phyloP scores from a whole-genome alignment of 257 asterid species.

The Fraxinus excelsior region DNA sequence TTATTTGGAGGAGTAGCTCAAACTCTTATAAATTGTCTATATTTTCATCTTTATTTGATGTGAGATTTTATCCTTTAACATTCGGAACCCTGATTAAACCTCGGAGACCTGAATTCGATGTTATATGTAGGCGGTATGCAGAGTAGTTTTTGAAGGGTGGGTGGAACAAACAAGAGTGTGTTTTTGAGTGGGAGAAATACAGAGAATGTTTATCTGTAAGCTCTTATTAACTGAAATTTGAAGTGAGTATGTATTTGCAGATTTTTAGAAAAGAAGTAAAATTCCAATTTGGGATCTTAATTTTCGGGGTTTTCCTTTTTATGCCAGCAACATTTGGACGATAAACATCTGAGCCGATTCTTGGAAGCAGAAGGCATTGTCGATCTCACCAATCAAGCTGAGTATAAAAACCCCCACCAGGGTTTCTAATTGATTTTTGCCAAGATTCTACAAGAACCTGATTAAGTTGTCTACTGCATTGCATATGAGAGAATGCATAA shows the following conservation, averaged over 20 bases:
- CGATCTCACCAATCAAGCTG: constrained; percentile 46
- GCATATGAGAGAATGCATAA: not conserved
- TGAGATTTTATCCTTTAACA: too few relatives aligned
- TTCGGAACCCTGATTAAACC: constrained; percentile 23
- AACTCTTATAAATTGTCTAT: too few relatives aligned
- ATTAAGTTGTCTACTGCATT: not conserved
- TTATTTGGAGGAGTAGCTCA: too few relatives aligned
- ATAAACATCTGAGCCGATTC: constrained; percentile 80
- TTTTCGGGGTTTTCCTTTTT: not conserved
- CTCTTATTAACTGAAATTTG: constrained; percentile 11
- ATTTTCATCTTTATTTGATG: too few relatives aligned
- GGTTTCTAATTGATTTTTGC: constrained; percentile 36
- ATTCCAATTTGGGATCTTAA: not conserved
- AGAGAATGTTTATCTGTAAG: constrained; percentile 78
- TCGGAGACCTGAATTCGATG: constrained; percentile 3
- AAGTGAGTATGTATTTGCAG: not conserved
- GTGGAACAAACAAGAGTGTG: constrained; percentile 80
- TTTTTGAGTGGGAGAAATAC: constrained; percentile 79
- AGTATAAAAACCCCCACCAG: constrained; percentile 29
- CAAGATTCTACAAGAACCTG: constrained; percentile 25
- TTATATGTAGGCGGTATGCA: constrained; percentile 66
- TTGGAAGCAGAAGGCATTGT: constrained; percentile 68
- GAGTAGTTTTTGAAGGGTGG: constrained; percentile 91
- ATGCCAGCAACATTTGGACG: constrained; percentile 82
- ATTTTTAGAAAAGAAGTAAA: not conserved